Evolutionary conservation across 176 grass and related monocot species (phyloP), one percentile per base, ranked within the genome.

Genomic region (Raddia guianensis): DNA sequence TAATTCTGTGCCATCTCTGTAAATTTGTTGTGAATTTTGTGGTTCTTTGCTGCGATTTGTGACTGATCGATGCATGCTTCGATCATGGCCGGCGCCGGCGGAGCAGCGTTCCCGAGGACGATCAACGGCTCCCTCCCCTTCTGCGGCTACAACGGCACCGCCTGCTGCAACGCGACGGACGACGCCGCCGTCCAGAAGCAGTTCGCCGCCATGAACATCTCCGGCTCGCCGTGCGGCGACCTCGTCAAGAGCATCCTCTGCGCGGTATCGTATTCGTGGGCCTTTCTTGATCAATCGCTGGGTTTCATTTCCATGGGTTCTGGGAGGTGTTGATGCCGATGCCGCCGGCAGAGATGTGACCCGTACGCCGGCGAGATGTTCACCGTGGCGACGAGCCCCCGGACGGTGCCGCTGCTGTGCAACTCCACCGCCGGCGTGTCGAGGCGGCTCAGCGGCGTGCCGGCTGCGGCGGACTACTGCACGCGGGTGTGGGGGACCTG

Each of bases 101-200:
- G 37, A 37, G 45, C 87, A 97, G 94, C 86, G 61, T 87, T 84
- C 19, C 94, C 94, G 8, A 62, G 88, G 77, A 63, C 67, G n/a
- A 59, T 85, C 16, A 97, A 97, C 58, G 66, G 53, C 5, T 80
- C 91, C 8, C 89, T 97, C 48, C 19, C 87, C 50, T 97, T 97
- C 91, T 97, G 94, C 49, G 82, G 80, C 5, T 91, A 94, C 82
- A 91, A 74, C 64, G 91, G 94, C 37, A 86, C 84, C n/a, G 82
- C 89, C 82, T 97, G 94, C 83, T 97, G 94, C 89, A 94, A 90
- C 80, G 70, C 89, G 13, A 94, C 82, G 15, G 94, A 94, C 66
- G 94, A 94, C 65, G 66, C 70, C 7, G 67, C 75, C 33, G 16
- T 94, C 72, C 80, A 50, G 89, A 80, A 44, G 45, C 51, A 90